Evolutionary conservation across 2,329 filamentous ascomycete species (phyloP).

Genomic region (Dactylellina drechsleri): DNA sequence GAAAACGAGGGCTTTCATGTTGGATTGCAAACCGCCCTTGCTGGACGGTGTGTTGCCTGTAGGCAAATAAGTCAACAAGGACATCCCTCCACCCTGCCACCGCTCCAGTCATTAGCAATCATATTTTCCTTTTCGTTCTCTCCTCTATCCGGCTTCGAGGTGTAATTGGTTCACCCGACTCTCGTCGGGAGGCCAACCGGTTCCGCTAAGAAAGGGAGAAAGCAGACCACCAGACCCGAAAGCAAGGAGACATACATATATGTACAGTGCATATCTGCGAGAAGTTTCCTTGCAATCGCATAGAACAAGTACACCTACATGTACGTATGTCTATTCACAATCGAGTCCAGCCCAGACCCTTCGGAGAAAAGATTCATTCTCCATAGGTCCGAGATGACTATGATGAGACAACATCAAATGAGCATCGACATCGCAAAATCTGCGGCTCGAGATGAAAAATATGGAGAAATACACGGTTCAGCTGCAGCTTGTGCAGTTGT

Average conservation of each 20-base stretch:
- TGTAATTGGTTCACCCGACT: constrained; percentile 18
- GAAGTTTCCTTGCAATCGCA: too few relatives aligned
- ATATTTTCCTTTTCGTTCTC: neutral
- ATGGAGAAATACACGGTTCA: too few relatives aligned
- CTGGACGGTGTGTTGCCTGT: constrained; percentile 36
- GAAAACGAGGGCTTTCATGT: constrained; percentile 23
- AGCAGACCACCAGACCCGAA: neutral
- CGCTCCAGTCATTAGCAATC: too few relatives aligned
- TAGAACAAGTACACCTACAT: too few relatives aligned
- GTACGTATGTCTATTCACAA: too few relatives aligned
- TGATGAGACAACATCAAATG: too few relatives aligned
- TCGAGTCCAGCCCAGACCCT: neutral
- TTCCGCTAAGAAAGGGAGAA: constrained; percentile 42
- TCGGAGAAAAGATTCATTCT: neutral
- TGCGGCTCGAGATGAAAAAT: too few relatives aligned
- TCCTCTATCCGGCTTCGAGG: neutral
- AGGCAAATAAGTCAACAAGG: constrained; percentile 23
- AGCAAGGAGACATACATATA: constrained; percentile 25
- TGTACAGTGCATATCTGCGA: too few relatives aligned
- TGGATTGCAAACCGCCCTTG: constrained; percentile 40
- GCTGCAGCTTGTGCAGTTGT: too few relatives aligned
- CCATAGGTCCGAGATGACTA: too few relatives aligned
- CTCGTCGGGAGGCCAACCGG: constrained; percentile 26
- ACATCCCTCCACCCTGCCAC: neutral
- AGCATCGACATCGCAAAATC: too few relatives aligned